Conservation (phyloP, 2,329 filamentous ascomycete genomes). For the Neurospora sp. region DNA sequence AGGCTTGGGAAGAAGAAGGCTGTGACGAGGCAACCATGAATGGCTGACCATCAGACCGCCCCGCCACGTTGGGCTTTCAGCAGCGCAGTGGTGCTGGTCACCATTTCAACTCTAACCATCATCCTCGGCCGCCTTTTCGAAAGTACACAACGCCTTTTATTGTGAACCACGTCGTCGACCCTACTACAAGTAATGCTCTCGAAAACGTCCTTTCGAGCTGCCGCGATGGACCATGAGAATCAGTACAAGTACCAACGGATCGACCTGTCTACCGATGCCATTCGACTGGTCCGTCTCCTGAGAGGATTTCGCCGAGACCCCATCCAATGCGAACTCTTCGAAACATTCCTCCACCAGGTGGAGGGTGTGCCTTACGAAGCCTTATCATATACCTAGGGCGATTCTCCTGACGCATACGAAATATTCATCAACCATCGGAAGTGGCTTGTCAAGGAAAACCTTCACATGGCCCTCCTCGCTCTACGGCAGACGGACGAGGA, state of each 20-base stretch:
- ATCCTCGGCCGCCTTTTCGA: neutral
- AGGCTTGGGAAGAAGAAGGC: too few species aligned
- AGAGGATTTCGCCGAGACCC: neutral
- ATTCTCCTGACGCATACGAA: fast-evolving
- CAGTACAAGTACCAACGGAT: slow-evolving; percentile 2
- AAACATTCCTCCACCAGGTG: slow-evolving; percentile 3
- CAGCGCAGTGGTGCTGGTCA: neutral
- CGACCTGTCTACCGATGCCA: slow-evolving; percentile 2
- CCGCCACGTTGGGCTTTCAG: neutral
- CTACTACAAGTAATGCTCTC: neutral
- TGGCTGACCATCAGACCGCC: neutral
- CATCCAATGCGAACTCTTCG: slow-evolving; percentile 11
- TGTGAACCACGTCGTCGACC: neutral
- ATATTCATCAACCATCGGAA: slow-evolving; percentile 3
- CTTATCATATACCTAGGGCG: slow-evolving; percentile 15
- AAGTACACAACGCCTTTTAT: neutral
- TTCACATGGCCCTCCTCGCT: slow-evolving; percentile 3
- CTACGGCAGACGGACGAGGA: slow-evolving; percentile 6
- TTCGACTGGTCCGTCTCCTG: slow-evolving; percentile 3
- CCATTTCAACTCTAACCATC: neutral
- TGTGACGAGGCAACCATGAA: too few species aligned
- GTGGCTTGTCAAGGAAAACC: slow-evolving; percentile 2
- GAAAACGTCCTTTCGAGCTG: neutral
- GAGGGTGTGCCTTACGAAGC: slow-evolving; percentile 12
- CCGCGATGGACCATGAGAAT: neutral